phyloP scores from a whole-genome alignment of 768 basidiomycete species.

The Favolaschia claudopus region DNA sequence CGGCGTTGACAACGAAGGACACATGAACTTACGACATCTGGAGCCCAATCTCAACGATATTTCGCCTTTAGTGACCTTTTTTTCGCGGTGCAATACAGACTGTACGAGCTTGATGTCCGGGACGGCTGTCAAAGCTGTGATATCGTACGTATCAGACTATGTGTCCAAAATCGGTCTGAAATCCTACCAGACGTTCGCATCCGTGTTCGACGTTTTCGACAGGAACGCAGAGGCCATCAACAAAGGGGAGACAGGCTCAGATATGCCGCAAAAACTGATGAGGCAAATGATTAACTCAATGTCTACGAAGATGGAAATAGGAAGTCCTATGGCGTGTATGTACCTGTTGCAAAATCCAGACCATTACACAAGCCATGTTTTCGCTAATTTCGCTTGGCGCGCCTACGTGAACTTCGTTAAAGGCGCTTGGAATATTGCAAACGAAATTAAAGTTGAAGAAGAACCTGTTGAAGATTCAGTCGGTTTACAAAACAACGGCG shows the following conservation, averaged over 20 bases:
- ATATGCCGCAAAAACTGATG: neutral
- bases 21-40: no score
- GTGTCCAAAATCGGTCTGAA: conserved; percentile 17
- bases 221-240: neutral
- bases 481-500: neutral
- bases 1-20: conserved; percentile 22
- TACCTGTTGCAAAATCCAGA: neutral
- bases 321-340: no score
- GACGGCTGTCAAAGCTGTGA: conserved; percentile 17
- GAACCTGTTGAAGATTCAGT: neutral
- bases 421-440: neutral
- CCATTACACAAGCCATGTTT: neutral
- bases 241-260: neutral
- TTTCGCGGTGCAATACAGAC: no score
- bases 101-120: conserved; percentile 23
- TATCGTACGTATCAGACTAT: conserved; percentile 25
- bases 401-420: neutral
- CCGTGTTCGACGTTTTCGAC: neutral
- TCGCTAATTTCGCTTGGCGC: neutral
- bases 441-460: neutral
- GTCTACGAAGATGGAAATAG: no score
- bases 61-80: no score
- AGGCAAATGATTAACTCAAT: no score
- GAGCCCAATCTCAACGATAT: no score
- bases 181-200: conserved; percentile 10